Evolutionary conservation across 495 filamentous ascomycete genomes (phyloP).

Genomic region (Recurvomyces mirabilis): DNA sequence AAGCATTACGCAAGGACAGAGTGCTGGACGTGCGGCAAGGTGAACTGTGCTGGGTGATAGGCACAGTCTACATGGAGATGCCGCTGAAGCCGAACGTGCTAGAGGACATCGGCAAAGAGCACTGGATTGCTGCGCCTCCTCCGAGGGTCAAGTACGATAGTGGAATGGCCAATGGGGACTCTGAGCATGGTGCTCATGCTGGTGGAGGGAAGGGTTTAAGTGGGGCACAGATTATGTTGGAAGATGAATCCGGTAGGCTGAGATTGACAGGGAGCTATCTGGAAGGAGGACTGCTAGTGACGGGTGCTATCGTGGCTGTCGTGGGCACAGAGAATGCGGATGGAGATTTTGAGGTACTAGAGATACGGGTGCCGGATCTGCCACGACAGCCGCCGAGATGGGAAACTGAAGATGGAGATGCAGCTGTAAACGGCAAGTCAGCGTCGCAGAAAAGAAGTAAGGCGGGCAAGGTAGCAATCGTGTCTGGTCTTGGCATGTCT

Average conservation of each 20-base stretch:
- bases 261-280: constrained; percentile 61
- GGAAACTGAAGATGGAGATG: constrained; percentile 41
- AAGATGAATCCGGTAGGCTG: constrained; percentile 93
- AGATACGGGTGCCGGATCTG: constrained; percentile 77
- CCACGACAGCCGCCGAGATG: constrained; percentile 69
- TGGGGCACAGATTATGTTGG: constrained; percentile 58
- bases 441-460: constrained; percentile 34
- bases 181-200: constrained; percentile 2
- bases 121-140: constrained; percentile 76
- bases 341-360: constrained; percentile 86
- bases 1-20: constrained; percentile 60
- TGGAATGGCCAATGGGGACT: background rate
- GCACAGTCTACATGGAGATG: constrained; percentile 96
- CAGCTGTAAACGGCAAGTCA: constrained; percentile 32
- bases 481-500: constrained; percentile 77
- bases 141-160: constrained; percentile 64
- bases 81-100: constrained; percentile 92
- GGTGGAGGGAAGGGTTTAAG: background rate
- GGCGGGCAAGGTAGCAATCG: constrained; percentile 60
- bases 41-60: constrained; percentile 87
- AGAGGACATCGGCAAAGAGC: constrained; percentile 87
- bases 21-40: constrained; percentile 94
- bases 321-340: constrained; percentile 86
- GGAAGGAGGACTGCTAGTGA: constrained; percentile 59
- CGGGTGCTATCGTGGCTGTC: constrained; percentile 80